These are phyloP conservation scores for Saccharomycopsis guyanensis DNA, from an alignment of 805 yeast genomes.

Conservation along the genomic window DNA sequence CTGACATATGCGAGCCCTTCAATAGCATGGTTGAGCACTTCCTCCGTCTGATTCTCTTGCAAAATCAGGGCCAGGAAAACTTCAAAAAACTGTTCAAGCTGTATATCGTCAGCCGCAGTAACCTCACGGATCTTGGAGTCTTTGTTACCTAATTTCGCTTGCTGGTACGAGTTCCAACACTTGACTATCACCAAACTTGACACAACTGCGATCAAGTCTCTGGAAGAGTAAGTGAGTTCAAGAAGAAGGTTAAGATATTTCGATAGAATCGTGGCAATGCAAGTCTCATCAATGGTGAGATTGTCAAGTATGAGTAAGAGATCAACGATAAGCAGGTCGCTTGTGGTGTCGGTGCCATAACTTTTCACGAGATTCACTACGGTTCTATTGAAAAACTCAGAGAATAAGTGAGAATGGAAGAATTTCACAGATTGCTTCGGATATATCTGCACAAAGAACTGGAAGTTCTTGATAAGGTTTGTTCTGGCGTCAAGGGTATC, in stretches of 20 bases:
- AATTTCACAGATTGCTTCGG: conserved; percentile 8
- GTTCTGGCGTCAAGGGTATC: not conserved
- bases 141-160: not conserved
- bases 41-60: not conserved
- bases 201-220: not conserved
- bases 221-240: not conserved
- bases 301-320: conserved; percentile 15
- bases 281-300: conserved; percentile 12
- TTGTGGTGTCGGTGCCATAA: not conserved
- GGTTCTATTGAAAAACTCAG: conserved; percentile 14
- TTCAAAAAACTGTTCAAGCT: conserved; percentile 2
- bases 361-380: conserved; percentile 2
- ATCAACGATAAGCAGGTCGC: not conserved
- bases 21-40: conserved; percentile 17
- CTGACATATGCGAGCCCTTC: conserved; percentile 32
- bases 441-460: conserved; percentile 10
- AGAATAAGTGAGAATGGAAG: conserved; percentile 12
- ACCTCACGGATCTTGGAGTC: conserved; percentile 6
- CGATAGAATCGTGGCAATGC: conserved; percentile 7
- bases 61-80: not conserved
- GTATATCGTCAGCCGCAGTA: conserved; percentile 1
- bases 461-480: conserved; percentile 8
- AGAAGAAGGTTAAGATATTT: conserved; percentile 10
- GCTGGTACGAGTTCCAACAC: conserved; percentile 20
- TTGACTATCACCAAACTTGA: conserved; percentile 15